Conservation (phyloP, 345 rosid species). For the Populus euphratica region DNA sequence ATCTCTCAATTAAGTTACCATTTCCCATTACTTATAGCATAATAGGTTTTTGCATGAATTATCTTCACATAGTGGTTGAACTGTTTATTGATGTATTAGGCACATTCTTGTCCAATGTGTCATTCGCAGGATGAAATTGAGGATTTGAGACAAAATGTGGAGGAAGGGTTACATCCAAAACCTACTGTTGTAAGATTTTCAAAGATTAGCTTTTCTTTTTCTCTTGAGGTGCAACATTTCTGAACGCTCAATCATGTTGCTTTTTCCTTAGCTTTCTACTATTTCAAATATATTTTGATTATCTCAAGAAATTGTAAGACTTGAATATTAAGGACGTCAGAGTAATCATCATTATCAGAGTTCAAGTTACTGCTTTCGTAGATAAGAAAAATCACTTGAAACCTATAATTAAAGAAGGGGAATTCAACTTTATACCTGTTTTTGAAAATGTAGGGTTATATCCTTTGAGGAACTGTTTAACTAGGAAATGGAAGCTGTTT, state of each 20-base stretch:
- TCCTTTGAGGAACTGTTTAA: background rate
- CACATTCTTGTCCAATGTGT: background rate
- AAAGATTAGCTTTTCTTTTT: background rate
- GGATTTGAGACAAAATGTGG: slow-evolving; percentile 23
- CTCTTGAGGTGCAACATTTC: background rate
- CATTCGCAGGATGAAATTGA: slow-evolving; percentile 24
- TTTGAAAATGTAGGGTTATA: background rate
- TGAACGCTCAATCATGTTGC: background rate
- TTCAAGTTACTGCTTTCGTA: background rate
- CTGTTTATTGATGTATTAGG: background rate
- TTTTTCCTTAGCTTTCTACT: background rate
- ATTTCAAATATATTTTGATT: too few relatives aligned
- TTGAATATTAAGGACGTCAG: background rate
- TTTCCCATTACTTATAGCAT: background rate
- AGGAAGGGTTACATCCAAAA: slow-evolving; percentile 11
- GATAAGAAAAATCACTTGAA: background rate
- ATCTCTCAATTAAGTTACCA: background rate
- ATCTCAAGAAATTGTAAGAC: background rate
- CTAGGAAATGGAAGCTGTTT: background rate
- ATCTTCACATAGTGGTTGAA: background rate
- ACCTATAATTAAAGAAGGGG: background rate
- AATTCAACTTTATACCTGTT: background rate
- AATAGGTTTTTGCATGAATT: background rate
- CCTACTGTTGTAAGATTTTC: slow-evolving; percentile 19
- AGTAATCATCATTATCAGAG: background rate